Conservation (phyloP, 2,329 filamentous ascomycete genomes). For the Ilyonectria mors-panacis region DNA sequence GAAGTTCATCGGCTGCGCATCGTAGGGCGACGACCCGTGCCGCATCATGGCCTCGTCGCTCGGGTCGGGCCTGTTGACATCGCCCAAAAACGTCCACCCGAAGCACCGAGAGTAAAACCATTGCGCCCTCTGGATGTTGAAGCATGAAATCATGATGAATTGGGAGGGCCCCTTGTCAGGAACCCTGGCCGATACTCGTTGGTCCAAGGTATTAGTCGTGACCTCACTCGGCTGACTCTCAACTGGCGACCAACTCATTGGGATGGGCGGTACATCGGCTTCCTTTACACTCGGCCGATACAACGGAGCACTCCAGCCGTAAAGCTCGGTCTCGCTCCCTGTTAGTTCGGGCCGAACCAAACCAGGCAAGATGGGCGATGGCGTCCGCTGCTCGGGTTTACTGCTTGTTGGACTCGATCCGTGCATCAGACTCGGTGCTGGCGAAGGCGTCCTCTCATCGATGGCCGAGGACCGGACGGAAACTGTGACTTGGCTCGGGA, state of each 20-base stretch:
- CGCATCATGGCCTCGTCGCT: conserved; percentile 33
- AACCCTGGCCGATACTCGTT: neutral
- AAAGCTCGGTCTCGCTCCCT: neutral
- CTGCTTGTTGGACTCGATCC: conserved; percentile 7
- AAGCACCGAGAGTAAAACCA: conserved; percentile 45
- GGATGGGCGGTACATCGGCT: conserved; percentile 9
- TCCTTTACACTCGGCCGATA: conserved; percentile 7
- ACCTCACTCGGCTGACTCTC: neutral
- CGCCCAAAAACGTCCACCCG: conserved; percentile 43
- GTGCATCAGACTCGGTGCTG: conserved; percentile 9
- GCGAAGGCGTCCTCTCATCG: conserved; percentile 19
- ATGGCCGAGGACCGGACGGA: neutral
- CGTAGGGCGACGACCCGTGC: conserved; percentile 43
- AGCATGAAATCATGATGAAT: conserved; percentile 45
- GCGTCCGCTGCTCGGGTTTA: conserved; percentile 9
- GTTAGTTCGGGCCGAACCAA: neutral
- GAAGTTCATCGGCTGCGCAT: conserved; percentile 45
- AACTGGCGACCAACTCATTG: conserved; percentile 4
- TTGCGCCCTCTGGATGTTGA: conserved; percentile 40
- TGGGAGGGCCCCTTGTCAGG: conserved; percentile 24
- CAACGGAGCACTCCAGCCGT: neutral
- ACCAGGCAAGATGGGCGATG: conserved; percentile 8
- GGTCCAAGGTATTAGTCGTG: neutral
- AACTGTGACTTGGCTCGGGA: neutral
- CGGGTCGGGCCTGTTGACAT: conserved; percentile 37